These are phyloP conservation scores for Trichomonascaceae sp. DNA, from an alignment of 1,139 yeast species.

Conservation along the genomic window DNA sequence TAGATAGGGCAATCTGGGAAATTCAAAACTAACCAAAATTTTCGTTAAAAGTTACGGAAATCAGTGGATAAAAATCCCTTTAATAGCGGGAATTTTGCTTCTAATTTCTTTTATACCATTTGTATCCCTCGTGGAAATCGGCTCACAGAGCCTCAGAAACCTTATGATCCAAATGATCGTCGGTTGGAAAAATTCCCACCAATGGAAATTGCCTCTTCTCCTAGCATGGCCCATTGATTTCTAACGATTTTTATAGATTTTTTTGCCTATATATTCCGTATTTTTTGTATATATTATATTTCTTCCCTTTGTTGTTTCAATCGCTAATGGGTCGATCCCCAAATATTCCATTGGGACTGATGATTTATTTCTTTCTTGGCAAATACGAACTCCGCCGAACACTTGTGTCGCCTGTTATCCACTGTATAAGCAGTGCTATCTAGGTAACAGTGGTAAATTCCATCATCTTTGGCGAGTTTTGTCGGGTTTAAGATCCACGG, in stretches of 20 bases:
- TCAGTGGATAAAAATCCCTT: neutral
- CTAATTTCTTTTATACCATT: neutral
- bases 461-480: neutral
- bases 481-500: neutral
- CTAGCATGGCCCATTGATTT: neutral
- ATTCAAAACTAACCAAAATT: neutral
- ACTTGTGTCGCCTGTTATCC: neutral
- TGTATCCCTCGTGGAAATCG: slow-evolving; percentile 4
- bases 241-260: neutral
- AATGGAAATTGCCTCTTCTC: neutral
- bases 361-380: neutral
- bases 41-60: slow-evolving; percentile 2
- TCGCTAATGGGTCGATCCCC: neutral
- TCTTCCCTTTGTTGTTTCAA: neutral
- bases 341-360: neutral
- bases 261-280: neutral
- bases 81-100: neutral
- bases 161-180: slow-evolving; percentile 2
- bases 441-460: neutral
- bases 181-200: slow-evolving; percentile 6
- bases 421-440: neutral
- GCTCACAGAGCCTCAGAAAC: slow-evolving; percentile 2
- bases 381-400: neutral
- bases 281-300: neutral
- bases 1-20: slow-evolving; percentile 12